Evolutionary conservation across 306 rosid genomes (phyloP).

Genomic region (barrel medic (Medicago truncatula)): DNA sequence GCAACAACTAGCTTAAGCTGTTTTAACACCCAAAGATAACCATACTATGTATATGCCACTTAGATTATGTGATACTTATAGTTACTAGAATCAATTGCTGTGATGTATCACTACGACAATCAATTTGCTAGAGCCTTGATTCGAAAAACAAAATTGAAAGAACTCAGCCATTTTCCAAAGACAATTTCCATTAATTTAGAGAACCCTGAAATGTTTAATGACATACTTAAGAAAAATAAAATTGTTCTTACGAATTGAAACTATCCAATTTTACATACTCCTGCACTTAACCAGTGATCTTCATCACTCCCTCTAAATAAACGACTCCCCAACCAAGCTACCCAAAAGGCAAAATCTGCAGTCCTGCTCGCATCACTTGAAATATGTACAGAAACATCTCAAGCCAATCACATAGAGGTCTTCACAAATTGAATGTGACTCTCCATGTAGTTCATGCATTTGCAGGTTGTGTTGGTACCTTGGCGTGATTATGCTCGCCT

Average conservation of each 20-base stretch:
- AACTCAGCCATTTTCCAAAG: constrained; percentile 22
- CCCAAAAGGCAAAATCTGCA: constrained; percentile 48
- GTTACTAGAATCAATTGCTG: not conserved
- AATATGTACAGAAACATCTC: constrained; percentile 77
- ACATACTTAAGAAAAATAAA: constrained; percentile 50
- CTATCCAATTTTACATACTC: constrained; percentile 62
- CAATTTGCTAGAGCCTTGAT: not conserved
- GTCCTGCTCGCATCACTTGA: constrained; percentile 58
- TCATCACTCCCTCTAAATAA: constrained; percentile 44
- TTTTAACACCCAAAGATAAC: not conserved
- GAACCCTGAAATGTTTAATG: constrained; percentile 53
- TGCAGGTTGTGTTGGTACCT: constrained; percentile 77
- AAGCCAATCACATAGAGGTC: constrained; percentile 49
- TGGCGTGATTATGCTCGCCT: constrained; percentile 96
- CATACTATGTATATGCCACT: not conserved
- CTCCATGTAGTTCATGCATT: constrained; percentile 61
- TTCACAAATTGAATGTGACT: constrained; percentile 44
- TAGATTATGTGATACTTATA: not conserved
- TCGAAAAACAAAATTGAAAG: constrained; percentile 11
- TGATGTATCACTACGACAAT: not conserved
- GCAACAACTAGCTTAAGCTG: constrained; percentile 16
- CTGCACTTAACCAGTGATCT: constrained; percentile 41
- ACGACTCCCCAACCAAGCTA: constrained; percentile 48
- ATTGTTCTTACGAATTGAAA: constrained; percentile 55
- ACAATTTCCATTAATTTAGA: constrained; percentile 54